Evolutionary conservation across 1,284 basidiomycete genomes (phyloP), one percentile per base, ranked within the genome.

Genomic region (Laetiporus sulphureus): DNA sequence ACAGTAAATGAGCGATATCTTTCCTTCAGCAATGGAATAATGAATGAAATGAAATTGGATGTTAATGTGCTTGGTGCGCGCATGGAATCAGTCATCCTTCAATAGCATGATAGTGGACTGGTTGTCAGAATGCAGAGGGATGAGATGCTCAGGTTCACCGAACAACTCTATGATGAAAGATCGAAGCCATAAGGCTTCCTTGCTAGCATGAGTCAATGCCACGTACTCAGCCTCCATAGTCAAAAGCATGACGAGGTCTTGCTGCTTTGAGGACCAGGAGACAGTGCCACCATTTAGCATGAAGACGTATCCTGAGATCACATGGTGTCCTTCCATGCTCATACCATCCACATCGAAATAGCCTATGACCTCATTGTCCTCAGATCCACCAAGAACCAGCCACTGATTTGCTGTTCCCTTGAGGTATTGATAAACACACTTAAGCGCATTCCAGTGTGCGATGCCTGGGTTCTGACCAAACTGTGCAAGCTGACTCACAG

Each of bases 341-440:
- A 49, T 52, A 10, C 47, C 60, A 44, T 57, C 51, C 5, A 51
- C 46, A 38, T 55, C 51, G 1, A 40, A 31, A 27, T 42, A 53
- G 2, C 39, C n/a, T n/a, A n/a, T n/a, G n/a, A n/a, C 46, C 8
- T 38, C 12, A 13, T 38, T 21, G 21, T 11, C n/a, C 15, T 3
- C 58, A n/a, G n/a, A n/a, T n/a, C 58, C 6, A 58, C 57, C 1
- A 64, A 66, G 57, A 3, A 38, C 40, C 2, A 72, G 55, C 16
- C 49, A 48, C 2, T 61, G 36, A 11, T 56, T 36, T 2, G 46
- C 24, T 0, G 69, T 69, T 3, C 62, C 60, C 16, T 61, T 58
- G 0, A 73, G 57, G 46, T 74, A 73, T 0, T 56, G 53, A 0
- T 71, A 49, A 2, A 72, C 57, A 4, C 58, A 57, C 12, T 66